Percentiles rank a stretch among this genome's conserved stretches.
Conservation (phyloP, 306 rosid species). For the Hippophae rhamnoides region DNA sequence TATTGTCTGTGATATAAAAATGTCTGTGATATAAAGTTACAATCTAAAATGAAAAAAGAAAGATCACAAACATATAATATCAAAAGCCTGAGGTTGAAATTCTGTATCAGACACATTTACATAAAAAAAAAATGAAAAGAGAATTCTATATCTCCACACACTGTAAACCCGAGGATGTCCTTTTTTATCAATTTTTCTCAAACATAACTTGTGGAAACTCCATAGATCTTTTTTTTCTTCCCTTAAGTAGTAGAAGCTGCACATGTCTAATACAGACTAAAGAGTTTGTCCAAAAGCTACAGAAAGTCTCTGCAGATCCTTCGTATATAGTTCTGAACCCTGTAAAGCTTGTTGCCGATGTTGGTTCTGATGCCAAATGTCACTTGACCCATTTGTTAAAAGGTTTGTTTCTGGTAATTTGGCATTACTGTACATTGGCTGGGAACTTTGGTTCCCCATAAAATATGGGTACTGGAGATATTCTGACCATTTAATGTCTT, state of each 20-base stretch:
- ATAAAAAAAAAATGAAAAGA: constrained; percentile 22
- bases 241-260: constrained; percentile 20
- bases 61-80: no score
- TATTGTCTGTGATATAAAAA: no score
- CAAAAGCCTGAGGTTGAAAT: not conserved
- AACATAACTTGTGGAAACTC: constrained; percentile 20
- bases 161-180: constrained; percentile 29
- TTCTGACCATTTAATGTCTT: constrained; percentile 65
- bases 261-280: constrained; percentile 27
- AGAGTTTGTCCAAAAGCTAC: constrained; percentile 74
- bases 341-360: constrained; percentile 23
- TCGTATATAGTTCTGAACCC: constrained; percentile 42
- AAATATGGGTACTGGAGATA: constrained; percentile 34
- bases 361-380: constrained; percentile 15
- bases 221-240: constrained; percentile 27
- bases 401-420: constrained; percentile 42
- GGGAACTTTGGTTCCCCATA: constrained; percentile 35
- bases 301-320: constrained; percentile 73
- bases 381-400: constrained; percentile 7
- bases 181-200: constrained; percentile 13
- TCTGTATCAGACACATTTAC: constrained; percentile 49
- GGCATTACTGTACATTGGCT: constrained; percentile 23
- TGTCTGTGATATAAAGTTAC: no score
- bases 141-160: constrained; percentile 41
- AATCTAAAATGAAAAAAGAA: not conserved